These are phyloP conservation scores for Sugiyamaella lignohabitans DNA, from an alignment of 805 yeast species.

Conservation along the genomic window DNA sequence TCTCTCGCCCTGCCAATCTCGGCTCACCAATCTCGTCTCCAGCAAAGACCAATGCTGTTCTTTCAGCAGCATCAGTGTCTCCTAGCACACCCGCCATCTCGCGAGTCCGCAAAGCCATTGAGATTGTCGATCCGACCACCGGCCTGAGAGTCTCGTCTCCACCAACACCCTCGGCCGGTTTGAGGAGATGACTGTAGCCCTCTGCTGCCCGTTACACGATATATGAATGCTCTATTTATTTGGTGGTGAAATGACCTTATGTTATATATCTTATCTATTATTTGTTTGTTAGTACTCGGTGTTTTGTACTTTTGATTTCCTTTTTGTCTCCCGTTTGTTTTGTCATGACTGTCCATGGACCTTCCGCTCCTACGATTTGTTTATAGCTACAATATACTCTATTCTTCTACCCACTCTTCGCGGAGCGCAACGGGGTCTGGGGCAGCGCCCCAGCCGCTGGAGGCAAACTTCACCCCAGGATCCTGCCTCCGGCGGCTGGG, in stretches of 20 bases:
- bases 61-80: conserved; percentile 6
- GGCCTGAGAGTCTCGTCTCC: conserved; percentile 31
- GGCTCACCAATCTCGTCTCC: conserved; percentile 16
- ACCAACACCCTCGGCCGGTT: conserved; percentile 14
- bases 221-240: background rate
- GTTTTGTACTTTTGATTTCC: too few species aligned
- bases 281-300: too few species aligned
- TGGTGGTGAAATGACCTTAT: background rate
- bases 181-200: background rate
- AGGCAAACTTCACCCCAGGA: too few species aligned
- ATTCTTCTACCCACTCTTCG: too few species aligned
- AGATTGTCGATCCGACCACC: conserved; percentile 51
- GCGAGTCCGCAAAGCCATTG: conserved; percentile 34
- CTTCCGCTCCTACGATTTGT: too few species aligned
- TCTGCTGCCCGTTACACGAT: background rate
- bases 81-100: conserved; percentile 8
- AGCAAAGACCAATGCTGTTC: conserved; percentile 7
- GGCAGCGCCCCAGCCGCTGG: too few species aligned
- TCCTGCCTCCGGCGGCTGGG: too few species aligned
- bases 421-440: too few species aligned
- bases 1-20: background rate
- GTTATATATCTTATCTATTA: too few species aligned
- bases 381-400: too few species aligned
- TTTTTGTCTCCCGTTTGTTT: too few species aligned
- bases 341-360: too few species aligned